These are phyloP conservation scores for Cercospora sesami DNA, from an alignment of 2,329 filamentous ascomycete species.

Conservation along the genomic window DNA sequence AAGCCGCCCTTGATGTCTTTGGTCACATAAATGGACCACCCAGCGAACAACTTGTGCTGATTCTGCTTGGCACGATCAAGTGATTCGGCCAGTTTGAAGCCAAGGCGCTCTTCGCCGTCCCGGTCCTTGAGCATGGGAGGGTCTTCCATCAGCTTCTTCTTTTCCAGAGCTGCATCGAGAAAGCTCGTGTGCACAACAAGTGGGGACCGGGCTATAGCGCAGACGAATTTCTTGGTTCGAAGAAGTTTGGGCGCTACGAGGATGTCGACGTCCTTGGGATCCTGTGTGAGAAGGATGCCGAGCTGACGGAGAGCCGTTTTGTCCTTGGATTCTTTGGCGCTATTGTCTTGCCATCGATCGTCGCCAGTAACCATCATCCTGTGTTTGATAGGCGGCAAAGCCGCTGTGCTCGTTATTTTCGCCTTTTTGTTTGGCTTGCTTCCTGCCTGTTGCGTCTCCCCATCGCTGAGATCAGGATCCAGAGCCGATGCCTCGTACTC, in stretches of 20 bases:
- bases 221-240: constrained; percentile 90
- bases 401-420: constrained; percentile 50
- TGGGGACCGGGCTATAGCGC: constrained; percentile 78
- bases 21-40: constrained; percentile 81
- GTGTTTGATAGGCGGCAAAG: constrained; percentile 65
- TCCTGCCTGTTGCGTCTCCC: constrained; percentile 45
- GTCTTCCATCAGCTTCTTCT: constrained; percentile 61
- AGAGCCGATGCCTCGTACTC: constrained; percentile 44
- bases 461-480: constrained; percentile 49
- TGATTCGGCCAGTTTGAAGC: constrained; percentile 67
- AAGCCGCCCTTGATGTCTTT: constrained; percentile 75
- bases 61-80: constrained; percentile 72
- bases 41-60: constrained; percentile 70
- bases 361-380: constrained; percentile 82
- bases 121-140: constrained; percentile 67
- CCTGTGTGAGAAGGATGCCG: constrained; percentile 79
- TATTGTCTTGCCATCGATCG: constrained; percentile 73
- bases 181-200: constrained; percentile 75
- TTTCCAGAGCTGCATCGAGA: constrained; percentile 72
- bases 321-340: constrained; percentile 74
- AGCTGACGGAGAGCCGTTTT: constrained; percentile 78
- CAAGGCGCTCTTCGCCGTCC: constrained; percentile 69
- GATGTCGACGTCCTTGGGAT: constrained; percentile 75
- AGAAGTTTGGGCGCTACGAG: constrained; percentile 84
- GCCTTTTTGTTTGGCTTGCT: constrained; percentile 52